Conservation (phyloP, 169 alveolate genomes). For the Blepharisma undulans region DNA sequence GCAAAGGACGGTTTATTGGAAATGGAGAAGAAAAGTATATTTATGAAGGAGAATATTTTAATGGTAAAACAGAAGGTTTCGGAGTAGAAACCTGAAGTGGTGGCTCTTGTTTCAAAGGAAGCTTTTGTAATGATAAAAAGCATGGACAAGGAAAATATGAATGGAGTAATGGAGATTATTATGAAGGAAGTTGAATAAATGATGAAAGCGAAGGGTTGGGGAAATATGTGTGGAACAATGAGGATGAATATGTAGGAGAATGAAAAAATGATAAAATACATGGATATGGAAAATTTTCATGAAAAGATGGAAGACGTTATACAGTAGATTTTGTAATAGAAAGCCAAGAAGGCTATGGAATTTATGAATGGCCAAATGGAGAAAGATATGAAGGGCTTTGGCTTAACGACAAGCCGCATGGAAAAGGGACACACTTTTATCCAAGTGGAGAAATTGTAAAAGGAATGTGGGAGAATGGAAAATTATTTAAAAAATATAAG, state of each 20-base stretch:
- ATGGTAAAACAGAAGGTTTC: no score
- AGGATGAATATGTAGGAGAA: slow-evolving; percentile 68
- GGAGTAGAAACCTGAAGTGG: no score
- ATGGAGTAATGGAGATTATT: slow-evolving; percentile 68
- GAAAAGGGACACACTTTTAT: background rate
- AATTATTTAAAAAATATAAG: no score
- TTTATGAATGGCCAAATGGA: slow-evolving; percentile 33
- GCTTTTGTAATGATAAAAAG: background rate
- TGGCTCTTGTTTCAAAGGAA: no score
- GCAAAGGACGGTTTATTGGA: background rate
- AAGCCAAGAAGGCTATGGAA: slow-evolving; percentile 12
- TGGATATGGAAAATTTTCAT: slow-evolving; percentile 54
- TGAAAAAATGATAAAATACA: slow-evolving; percentile 53
- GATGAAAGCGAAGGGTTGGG: slow-evolving; percentile 77
- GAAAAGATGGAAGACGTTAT: slow-evolving; percentile 45
- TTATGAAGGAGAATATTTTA: no score
- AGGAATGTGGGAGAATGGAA: slow-evolving; percentile 19
- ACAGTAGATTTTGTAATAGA: slow-evolving; percentile 35
- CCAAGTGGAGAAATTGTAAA: background rate
- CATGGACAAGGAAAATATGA: slow-evolving; percentile 43
- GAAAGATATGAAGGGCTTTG: slow-evolving; percentile 10
- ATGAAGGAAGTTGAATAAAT: slow-evolving; percentile 67
- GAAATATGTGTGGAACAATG: slow-evolving; percentile 64
- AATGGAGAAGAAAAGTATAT: no score
- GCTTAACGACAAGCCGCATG: background rate